phyloP scores from a whole-genome alignment of 2,329 filamentous ascomycete genomes.

The Colletotrichum incanum region DNA sequence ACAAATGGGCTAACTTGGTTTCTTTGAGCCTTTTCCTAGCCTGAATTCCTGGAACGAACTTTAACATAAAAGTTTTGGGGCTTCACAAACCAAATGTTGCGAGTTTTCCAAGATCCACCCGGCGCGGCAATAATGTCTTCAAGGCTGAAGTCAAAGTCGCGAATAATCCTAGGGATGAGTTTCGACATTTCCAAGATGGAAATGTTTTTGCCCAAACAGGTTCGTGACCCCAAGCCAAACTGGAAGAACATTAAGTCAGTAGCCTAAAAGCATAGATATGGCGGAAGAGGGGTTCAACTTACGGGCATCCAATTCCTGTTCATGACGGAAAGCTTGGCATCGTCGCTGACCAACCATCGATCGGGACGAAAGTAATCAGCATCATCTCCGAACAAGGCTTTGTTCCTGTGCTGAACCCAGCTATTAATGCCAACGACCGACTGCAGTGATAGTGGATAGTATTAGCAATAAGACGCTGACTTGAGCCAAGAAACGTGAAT shows the following conservation, averaged over 20 bases:
- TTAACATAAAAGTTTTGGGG: constrained; percentile 57
- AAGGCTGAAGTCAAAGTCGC: constrained; percentile 53
- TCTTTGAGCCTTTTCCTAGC: background rate
- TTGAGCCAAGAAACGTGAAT: background rate
- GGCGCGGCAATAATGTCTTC: constrained; percentile 14
- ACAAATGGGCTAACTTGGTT: background rate
- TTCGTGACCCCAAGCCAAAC: constrained; percentile 60
- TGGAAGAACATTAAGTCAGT: constrained; percentile 43
- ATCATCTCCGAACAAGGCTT: constrained; percentile 52
- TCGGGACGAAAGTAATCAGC: constrained; percentile 57
- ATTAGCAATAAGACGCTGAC: background rate
- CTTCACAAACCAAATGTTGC: constrained; percentile 62
- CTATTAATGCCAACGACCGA: constrained; percentile 55
- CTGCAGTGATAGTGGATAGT: constrained; percentile 6
- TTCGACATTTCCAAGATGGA: constrained; percentile 60
- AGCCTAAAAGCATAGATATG: fast-evolving
- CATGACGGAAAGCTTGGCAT: constrained; percentile 48
- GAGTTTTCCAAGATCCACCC: constrained; percentile 50
- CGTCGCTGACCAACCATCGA: constrained; percentile 55
- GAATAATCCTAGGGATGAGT: constrained; percentile 56
- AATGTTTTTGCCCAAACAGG: constrained; percentile 62
- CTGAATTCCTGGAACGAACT: constrained; percentile 9
- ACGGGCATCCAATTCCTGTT: constrained; percentile 51
- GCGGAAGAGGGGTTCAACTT: constrained; percentile 15
- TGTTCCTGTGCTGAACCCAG: constrained; percentile 55